Conservation (phyloP, 768 basidiomycete species). For the Leucosporidium creatinivorum region DNA sequence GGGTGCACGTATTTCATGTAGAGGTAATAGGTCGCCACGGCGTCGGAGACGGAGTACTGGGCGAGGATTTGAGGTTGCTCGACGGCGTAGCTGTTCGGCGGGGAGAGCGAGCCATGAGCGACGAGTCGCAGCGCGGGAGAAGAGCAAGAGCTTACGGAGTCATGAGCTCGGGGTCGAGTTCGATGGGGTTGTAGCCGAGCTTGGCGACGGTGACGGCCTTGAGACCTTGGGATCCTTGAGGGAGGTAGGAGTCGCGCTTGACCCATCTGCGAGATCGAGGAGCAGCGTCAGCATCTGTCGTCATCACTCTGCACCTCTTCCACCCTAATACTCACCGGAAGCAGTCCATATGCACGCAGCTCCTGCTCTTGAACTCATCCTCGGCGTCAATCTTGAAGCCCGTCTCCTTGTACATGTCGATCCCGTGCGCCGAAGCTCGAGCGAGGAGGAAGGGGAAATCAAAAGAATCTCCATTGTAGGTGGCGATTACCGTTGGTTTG, state of each 20-base stretch:
- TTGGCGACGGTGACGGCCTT: slow-evolving; percentile 97
- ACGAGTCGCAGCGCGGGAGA: background rate
- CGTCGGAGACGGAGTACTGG: slow-evolving; percentile 98
- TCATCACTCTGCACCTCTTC: background rate
- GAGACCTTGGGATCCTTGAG: slow-evolving; percentile 95
- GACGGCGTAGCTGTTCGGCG: slow-evolving; percentile 67
- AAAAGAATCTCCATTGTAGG: slow-evolving; percentile 98
- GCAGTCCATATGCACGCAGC: slow-evolving; percentile 96
- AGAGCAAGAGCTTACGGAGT: slow-evolving; percentile 65
- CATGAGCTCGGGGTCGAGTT: slow-evolving; percentile 97
- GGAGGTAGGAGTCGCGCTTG: slow-evolving; percentile 95
- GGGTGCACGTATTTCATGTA: slow-evolving; percentile 99
- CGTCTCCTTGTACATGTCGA: slow-evolving; percentile 92
- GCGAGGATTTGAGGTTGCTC: slow-evolving; percentile 92
- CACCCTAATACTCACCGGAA: slow-evolving; percentile 53
- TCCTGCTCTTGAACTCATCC: slow-evolving; percentile 87
- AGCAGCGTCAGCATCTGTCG: background rate
- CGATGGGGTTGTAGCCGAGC: slow-evolving; percentile 91
- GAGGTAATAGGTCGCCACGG: slow-evolving; percentile 98
- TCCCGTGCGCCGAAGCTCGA: slow-evolving; percentile 73
- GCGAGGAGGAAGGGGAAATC: slow-evolving; percentile 96
- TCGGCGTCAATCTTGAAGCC: slow-evolving; percentile 87
- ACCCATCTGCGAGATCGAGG: slow-evolving; percentile 58
- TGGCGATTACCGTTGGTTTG: slow-evolving; percentile 93
- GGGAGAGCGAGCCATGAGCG: too few relatives aligned